phyloP scores from a whole-genome alignment of 225 moss, liverwort and hornwort species.

The Thuidium tamariscinum region DNA sequence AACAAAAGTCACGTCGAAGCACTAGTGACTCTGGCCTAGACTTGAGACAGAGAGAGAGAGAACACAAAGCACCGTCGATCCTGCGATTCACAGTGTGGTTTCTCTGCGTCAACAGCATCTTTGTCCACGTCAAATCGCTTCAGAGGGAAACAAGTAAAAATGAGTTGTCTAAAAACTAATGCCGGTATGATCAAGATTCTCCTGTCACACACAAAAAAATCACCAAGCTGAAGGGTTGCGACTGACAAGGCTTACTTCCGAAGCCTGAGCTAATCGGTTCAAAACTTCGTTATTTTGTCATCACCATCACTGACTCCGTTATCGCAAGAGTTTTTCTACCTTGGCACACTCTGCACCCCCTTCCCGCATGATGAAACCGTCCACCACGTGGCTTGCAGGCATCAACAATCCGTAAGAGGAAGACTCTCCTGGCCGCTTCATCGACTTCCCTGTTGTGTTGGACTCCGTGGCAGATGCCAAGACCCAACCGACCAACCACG shows the following conservation, averaged over 20 bases:
- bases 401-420: not conserved
- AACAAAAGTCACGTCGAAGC: not conserved
- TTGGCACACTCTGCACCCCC: not conserved
- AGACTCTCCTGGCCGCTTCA: not conserved
- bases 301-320: not conserved
- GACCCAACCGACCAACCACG: not conserved
- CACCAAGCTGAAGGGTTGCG: not conserved
- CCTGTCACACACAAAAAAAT: not conserved
- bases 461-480: not conserved
- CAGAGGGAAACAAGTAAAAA: not conserved
- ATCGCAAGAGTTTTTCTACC: not conserved
- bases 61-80: not conserved
- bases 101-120: not conserved
- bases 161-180: not conserved
- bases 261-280: not conserved
- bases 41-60: not conserved
- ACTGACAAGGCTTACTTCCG: not conserved
- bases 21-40: not conserved
- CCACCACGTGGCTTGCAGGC: not conserved
- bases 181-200: not conserved
- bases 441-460: not conserved
- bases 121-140: not conserved
- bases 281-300: not conserved
- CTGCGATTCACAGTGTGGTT: not conserved
- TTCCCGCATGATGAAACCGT: not conserved